Evolutionary conservation across 2,329 filamentous ascomycete species (phyloP).

Genomic region (Alternaria solani): DNA sequence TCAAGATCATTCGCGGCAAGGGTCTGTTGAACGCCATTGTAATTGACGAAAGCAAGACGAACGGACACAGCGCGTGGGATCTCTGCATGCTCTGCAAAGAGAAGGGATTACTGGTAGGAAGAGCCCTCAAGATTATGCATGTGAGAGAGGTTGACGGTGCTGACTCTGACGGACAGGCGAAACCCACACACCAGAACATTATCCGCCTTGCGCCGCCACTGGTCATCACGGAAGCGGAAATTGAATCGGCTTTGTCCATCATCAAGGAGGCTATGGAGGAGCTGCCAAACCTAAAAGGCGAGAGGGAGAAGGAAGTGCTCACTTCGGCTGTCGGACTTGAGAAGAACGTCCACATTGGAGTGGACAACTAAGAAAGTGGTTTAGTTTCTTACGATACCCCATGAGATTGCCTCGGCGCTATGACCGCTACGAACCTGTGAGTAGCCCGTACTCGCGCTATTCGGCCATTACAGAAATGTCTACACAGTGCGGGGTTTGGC

Average conservation of each 20-base stretch:
- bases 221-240: conserved; percentile 89
- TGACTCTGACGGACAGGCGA: conserved; percentile 70
- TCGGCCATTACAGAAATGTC: background rate
- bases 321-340: conserved; percentile 52
- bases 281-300: conserved; percentile 72
- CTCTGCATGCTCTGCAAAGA: conserved; percentile 93
- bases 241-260: conserved; percentile 77
- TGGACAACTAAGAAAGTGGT: conserved; percentile 60
- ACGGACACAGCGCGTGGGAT: conserved; percentile 92
- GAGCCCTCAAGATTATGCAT: conserved; percentile 53
- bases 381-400: conserved; percentile 27
- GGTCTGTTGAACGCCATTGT: conserved; percentile 94
- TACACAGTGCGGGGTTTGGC: background rate
- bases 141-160: conserved; percentile 32
- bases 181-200: conserved; percentile 98
- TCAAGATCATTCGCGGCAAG: conserved; percentile 86
- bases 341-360: conserved; percentile 67
- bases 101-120: conserved; percentile 86
- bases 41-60: conserved; percentile 87
- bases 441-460: background rate
- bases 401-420: background rate
- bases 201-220: conserved; percentile 96
- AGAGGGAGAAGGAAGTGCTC: conserved; percentile 61
- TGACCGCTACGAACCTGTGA: background rate
- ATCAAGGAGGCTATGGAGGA: conserved; percentile 84